These are phyloP conservation scores for Phytopythium chamaehyphon DNA, from an alignment of 352 stramenopile species.

Conservation along the genomic window DNA sequence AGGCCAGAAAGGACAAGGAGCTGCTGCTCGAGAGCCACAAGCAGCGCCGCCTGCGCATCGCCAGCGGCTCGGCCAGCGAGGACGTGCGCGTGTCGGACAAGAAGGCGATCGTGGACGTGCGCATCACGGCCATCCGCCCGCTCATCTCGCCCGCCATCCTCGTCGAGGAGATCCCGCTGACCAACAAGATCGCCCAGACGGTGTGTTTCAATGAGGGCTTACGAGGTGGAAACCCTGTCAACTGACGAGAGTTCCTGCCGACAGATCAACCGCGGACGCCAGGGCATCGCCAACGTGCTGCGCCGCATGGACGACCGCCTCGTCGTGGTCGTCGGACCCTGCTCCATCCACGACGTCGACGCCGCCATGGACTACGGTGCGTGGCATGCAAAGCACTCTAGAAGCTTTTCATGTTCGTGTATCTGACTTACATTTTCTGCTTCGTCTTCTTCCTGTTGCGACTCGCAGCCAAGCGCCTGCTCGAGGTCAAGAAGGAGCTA, in stretches of 20 bases:
- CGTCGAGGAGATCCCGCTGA: constrained; percentile 81
- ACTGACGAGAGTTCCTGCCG: not conserved
- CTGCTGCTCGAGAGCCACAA: constrained; percentile 5
- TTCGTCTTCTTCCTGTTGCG: not conserved
- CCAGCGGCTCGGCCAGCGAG: constrained; percentile 60
- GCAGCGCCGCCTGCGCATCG: constrained; percentile 49
- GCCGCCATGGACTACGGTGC: constrained; percentile 83
- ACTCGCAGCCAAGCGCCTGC: constrained; percentile 51
- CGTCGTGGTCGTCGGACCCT: constrained; percentile 80
- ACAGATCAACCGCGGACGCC: constrained; percentile 65
- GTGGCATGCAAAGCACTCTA: not conserved
- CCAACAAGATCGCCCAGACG: constrained; percentile 72
- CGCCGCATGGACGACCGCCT: constrained; percentile 82
- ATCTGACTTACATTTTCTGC: not conserved
- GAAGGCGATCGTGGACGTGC: constrained; percentile 83
- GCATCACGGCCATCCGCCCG: constrained; percentile 81
- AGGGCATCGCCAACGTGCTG: constrained; percentile 71
- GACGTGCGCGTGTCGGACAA: constrained; percentile 85
- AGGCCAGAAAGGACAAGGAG: constrained; percentile 12
- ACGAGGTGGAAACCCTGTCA: not conserved
- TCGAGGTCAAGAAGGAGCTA: constrained; percentile 66
- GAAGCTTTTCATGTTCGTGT: not conserved
- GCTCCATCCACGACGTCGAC: constrained; percentile 88
- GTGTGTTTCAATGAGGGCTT: constrained; percentile 11
- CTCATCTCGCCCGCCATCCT: constrained; percentile 84